phyloP scores from a whole-genome alignment of 129 eudicot genomes.

The Chrysanthemum lavandulifolium region DNA sequence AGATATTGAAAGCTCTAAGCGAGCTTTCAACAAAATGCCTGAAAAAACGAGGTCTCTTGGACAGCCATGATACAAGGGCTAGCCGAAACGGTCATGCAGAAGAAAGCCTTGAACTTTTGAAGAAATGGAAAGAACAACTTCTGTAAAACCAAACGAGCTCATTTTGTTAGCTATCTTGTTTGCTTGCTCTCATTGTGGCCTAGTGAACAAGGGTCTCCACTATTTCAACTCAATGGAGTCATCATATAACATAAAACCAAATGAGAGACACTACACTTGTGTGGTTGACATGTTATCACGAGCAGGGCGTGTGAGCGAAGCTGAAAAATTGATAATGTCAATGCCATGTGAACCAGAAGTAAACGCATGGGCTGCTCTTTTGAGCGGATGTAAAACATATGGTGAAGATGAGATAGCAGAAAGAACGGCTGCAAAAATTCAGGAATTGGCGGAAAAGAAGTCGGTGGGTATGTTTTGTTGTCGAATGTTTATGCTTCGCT shows the following conservation, averaged over 20 bases:
- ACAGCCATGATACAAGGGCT: constrained; percentile 87
- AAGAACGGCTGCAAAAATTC: constrained; percentile 41
- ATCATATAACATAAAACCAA: constrained; percentile 47
- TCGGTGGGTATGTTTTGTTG: constrained; percentile 57
- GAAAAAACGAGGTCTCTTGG: constrained; percentile 63
- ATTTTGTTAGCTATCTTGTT: constrained; percentile 53
- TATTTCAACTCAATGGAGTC: constrained; percentile 61
- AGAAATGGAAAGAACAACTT: constrained; percentile 43
- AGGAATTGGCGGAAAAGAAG: constrained; percentile 47
- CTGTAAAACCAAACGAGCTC: constrained; percentile 55
- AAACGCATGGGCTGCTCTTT: constrained; percentile 65
- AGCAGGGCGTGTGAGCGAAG: constrained; percentile 63
- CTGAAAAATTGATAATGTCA: constrained; percentile 43
- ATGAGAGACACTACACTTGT: constrained; percentile 54
- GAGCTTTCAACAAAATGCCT: constrained; percentile 39
- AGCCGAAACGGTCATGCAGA: constrained; percentile 68
- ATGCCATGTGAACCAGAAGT: constrained; percentile 67
- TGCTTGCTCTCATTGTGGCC: constrained; percentile 80
- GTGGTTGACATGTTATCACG: constrained; percentile 69
- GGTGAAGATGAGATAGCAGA: constrained; percentile 45
- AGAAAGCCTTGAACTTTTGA: constrained; percentile 47
- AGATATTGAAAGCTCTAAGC: constrained; percentile 45
- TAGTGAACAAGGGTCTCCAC: constrained; percentile 56
- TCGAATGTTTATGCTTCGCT: constrained; percentile 62
- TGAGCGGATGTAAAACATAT: constrained; percentile 60